Evolutionary conservation across 2,329 filamentous ascomycete genomes (phyloP).

Genomic region (Cladosporium oxysporum): DNA sequence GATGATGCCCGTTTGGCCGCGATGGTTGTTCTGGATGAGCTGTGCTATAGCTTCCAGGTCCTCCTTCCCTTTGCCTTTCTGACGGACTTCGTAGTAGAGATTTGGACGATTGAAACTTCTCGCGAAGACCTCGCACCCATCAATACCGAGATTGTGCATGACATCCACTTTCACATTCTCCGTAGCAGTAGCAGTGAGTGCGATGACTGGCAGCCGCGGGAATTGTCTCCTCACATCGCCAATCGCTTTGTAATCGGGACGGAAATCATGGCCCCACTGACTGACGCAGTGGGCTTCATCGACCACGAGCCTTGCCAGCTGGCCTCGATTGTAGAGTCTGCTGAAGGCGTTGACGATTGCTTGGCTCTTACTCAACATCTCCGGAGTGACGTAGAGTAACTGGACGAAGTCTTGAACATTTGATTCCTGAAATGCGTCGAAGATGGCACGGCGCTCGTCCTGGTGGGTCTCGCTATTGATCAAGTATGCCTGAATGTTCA

Average conservation of each 20-base stretch:
- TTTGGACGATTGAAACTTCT: slow-evolving; percentile 99
- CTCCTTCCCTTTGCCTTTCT: slow-evolving; percentile 64
- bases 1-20: slow-evolving; percentile 78
- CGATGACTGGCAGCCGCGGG: slow-evolving; percentile 84
- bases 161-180: slow-evolving; percentile 90
- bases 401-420: slow-evolving; percentile 77
- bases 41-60: slow-evolving; percentile 58
- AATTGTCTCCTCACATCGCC: slow-evolving; percentile 73
- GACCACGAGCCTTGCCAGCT: slow-evolving; percentile 88
- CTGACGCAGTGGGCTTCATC: slow-evolving; percentile 99
- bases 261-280: slow-evolving; percentile 98
- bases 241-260: slow-evolving; percentile 89
- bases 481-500: slow-evolving; percentile 76
- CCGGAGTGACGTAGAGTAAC: slow-evolving; percentile 91
- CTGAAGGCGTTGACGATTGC: slow-evolving; percentile 67
- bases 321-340: slow-evolving; percentile 66
- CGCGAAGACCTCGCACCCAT: slow-evolving; percentile 73
- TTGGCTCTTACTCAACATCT: slow-evolving; percentile 87
- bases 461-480: slow-evolving; percentile 75
- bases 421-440: slow-evolving; percentile 61
- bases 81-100: slow-evolving; percentile 79
- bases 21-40: slow-evolving; percentile 71
- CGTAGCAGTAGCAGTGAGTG: slow-evolving; percentile 92
- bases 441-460: slow-evolving; percentile 65
- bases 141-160: slow-evolving; percentile 85